phyloP scores from a whole-genome alignment of 75 land plant genomes.

The Sequoia sempervirens region DNA sequence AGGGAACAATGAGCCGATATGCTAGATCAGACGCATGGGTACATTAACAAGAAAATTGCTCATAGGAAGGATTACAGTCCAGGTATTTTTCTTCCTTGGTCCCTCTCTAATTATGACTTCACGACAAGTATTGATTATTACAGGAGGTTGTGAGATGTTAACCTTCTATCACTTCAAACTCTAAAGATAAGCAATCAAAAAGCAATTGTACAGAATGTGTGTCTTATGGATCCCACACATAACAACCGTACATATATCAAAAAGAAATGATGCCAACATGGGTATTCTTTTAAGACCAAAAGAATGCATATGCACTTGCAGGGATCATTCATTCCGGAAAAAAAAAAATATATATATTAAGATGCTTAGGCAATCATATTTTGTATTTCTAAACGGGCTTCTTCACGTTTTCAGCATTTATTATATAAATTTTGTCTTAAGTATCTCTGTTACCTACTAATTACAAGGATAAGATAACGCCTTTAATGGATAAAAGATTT shows the following conservation, averaged over 20 bases:
- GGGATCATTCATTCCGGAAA: neutral
- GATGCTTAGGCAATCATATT: neutral
- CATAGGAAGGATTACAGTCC: too few species aligned
- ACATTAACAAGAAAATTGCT: too few species aligned
- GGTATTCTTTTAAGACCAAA: neutral
- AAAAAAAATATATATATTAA: neutral
- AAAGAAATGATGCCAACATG: neutral
- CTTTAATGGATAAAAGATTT: neutral
- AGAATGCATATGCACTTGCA: neutral
- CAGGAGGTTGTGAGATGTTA: neutral
- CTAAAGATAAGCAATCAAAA: neutral
- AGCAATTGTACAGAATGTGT: neutral
- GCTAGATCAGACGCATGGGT: too few species aligned
- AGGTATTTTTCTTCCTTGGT: neutral
- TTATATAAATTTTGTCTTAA: neutral
- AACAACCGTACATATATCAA: neutral
- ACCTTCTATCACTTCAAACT: neutral
- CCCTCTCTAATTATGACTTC: neutral
- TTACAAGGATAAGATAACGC: neutral
- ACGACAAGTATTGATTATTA: neutral
- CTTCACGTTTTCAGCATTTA: neutral
- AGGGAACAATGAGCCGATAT: too few species aligned
- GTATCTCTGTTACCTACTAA: neutral
- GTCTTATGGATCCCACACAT: neutral
- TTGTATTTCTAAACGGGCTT: neutral